A percentile compares a stretch with the other conserved stretches of the same genome.
Conservation (phyloP, 139 green algal genomes). For the Closterium sp. region DNA sequence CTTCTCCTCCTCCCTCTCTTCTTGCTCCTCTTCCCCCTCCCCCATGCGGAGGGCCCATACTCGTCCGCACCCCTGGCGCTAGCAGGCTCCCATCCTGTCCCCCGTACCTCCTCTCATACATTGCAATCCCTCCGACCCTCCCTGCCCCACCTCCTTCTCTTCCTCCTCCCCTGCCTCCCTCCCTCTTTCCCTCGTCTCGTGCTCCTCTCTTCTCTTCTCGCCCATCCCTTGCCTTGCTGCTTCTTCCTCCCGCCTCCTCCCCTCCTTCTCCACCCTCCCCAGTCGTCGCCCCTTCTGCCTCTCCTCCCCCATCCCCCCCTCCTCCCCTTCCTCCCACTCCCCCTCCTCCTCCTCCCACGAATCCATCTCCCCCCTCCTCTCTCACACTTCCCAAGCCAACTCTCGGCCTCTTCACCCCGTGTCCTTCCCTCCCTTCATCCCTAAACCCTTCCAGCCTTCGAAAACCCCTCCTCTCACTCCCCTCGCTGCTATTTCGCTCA, state of each 20-base stretch:
- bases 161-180: neutral
- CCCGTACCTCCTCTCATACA: neutral
- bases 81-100: neutral
- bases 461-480: neutral
- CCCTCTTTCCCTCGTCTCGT: neutral
- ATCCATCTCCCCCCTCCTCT: neutral
- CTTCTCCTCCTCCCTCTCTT: neutral
- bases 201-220: neutral
- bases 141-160: neutral
- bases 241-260: neutral
- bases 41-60: neutral
- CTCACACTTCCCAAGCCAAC: neutral
- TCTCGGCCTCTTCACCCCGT: neutral
- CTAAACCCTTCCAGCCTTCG: too few species aligned
- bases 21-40: neutral
- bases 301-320: neutral
- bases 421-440: neutral
- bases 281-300: neutral
- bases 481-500: constrained; percentile 11
- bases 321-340: neutral
- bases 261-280: neutral
- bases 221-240: neutral
- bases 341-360: neutral
- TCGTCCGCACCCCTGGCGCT: neutral
- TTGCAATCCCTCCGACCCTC: neutral